Base-by-base conservation (phyloP, 2,329 filamentous ascomycete species). In the Neonectria neomacrospora region DNA sequence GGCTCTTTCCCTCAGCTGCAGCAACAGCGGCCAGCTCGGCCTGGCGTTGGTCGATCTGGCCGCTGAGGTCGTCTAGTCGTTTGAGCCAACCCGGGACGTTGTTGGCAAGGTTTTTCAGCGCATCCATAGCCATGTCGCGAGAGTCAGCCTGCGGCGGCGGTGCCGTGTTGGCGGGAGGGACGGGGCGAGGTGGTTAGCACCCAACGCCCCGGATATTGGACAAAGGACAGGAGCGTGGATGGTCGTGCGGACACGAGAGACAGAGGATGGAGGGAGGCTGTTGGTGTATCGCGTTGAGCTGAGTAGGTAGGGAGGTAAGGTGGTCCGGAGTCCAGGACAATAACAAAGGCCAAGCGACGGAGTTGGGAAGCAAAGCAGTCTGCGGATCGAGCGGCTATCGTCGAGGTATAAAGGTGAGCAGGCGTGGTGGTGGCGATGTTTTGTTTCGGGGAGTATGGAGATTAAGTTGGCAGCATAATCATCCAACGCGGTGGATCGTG, bases 11-110 rank as follows among this genome's bases (percentile, higher is more conserved):
- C 44, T 73, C 70, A 14, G 68, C 66, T 45, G 72, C 69, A 42
- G 76, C 78, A 59, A 86, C 74, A 61, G 81, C 80, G 37, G 87
- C 88, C 59, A 90, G 80, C 72, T 90, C 87, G 54, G 80, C 77
- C 78, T 90, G 88, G 62, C 88, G 86, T 71, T 85, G 80, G 62
- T 87, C 83, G 62, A 90, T 88, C 74, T 90, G 84, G 63, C 81
- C 80, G 71, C 82, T 88, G 61, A 90, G 82, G 54, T 88, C 84
- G 65, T 89, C 85, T 47, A 90, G 81, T 22, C 85, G 83, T 62
- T 79, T 79, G 39, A 86, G 78, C 88, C 88, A 90, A 73, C 85
- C 82, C 16, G 88, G 88, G 44, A 89, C 81, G 63, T 88, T 86
- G 67, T 75, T 80, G 57, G 81, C 80, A 39, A 90, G 80, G 62